Evolutionary conservation across 257 asterid genomes (phyloP).

Genomic region (Primulina tabacum): DNA sequence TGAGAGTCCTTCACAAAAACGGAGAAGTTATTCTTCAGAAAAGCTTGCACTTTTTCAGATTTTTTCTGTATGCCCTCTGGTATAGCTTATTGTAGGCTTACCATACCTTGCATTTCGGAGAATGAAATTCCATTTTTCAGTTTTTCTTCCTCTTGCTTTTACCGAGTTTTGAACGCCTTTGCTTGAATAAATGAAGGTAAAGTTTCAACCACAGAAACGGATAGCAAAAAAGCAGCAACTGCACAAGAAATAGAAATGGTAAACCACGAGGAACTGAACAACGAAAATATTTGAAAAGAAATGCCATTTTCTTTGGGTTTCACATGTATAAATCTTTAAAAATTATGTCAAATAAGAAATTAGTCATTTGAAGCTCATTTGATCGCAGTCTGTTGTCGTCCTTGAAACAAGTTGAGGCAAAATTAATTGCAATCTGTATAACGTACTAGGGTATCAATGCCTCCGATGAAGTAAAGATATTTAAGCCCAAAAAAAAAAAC

Average conservation of each 20-base stretch:
- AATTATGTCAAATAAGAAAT: too few species aligned
- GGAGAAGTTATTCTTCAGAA: not conserved
- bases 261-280: not conserved
- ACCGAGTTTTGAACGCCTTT: conserved; percentile 72
- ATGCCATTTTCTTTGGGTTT: not conserved
- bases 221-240: conserved; percentile 70
- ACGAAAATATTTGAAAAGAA: not conserved
- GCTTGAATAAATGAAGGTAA: conserved; percentile 85
- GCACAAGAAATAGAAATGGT: conserved; percentile 25
- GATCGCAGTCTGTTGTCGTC: too few species aligned
- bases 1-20: not conserved
- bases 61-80: not conserved
- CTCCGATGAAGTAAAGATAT: too few species aligned
- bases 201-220: conserved; percentile 90
- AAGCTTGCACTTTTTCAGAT: not conserved
- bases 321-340: too few species aligned
- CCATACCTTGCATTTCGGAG: conserved; percentile 8
- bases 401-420: too few species aligned
- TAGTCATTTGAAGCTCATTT: not conserved
- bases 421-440: too few species aligned
- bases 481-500: too few species aligned
- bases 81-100: not conserved
- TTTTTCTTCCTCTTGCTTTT: conserved; percentile 59
- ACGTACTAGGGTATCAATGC: too few species aligned
- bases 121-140: conserved; percentile 29